Evolutionary conservation across 768 basidiomycete genomes (phyloP), one percentile per base, ranked within the genome.

Genomic region (Kwoniella pini): DNA sequence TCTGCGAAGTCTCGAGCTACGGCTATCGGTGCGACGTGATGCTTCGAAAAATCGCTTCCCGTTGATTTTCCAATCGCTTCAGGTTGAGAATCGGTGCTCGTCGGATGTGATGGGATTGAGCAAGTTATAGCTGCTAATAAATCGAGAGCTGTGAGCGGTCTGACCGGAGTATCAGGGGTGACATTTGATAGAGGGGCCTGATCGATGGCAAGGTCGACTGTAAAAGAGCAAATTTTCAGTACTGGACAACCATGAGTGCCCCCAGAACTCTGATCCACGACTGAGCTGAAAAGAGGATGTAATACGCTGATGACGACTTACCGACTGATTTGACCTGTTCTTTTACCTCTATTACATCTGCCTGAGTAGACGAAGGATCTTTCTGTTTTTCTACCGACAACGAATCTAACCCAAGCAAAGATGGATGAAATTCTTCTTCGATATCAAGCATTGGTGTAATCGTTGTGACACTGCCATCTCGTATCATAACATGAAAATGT

Each of bases 381-480:
- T 19, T 31, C 30, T 31, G 15, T 39, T 4, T 19, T 9, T 52
- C 21, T 5, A 19, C n/a, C 43, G 7, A 1, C 30, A 31, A 10
- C 13, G 24, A 13, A 15, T 12, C 10, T 24, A 61, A 19, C 15
- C 60, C 60, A n/a, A 62, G 54, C 28, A 55, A 50, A 27, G 54
- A 49, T 10, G 54, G 60, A 48, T 62, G 54, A n/a, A 62, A 39
- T 27, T 62, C 60, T 48, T 62, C 60, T 56, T 62, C 60, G 6
- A 62, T 48, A 6, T 56, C 54, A 15, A 61, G 48, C 11, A n/a
- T 33, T 11, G 15, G 0, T 9, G 28, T 13, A 6, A 17, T 7
- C 12, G 9, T 19, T 11, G 19, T 42, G n/a, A 6, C 6, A 10
- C 5, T 7, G 6, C 40, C 19, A 42, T 13, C 11, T 11, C n/a